These are phyloP conservation scores for Hygrocybe coccinea DNA, from an alignment of 768 basidiomycete species.

Conservation along the genomic window DNA sequence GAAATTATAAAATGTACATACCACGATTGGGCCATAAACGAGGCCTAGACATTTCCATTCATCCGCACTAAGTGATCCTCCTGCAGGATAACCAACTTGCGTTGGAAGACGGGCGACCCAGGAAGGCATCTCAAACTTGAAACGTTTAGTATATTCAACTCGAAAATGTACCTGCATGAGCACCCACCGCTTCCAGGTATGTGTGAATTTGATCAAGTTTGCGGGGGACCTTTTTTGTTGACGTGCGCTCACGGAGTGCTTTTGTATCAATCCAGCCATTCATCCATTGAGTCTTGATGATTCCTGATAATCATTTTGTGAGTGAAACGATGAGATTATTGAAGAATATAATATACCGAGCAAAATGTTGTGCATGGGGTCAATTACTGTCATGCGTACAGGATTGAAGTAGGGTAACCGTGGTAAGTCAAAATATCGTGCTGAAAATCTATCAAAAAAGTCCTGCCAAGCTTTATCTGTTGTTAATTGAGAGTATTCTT, in stretches of 20 bases:
- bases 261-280: constrained; percentile 19
- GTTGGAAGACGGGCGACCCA: constrained; percentile 16
- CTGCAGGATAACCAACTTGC: constrained; percentile 27
- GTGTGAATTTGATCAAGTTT: constrained; percentile 8
- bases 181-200: constrained; percentile 13
- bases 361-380: constrained; percentile 33
- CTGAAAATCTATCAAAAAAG: background rate
- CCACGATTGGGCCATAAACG: constrained; percentile 26
- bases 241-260: constrained; percentile 10
- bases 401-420: constrained; percentile 29
- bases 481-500: background rate
- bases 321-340: background rate
- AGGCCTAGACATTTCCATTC: constrained; percentile 29
- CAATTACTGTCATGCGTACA: constrained; percentile 23
- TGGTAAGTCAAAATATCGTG: constrained; percentile 15
- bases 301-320: constrained; percentile 12
- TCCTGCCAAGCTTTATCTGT: background rate
- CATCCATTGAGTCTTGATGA: constrained; percentile 25
- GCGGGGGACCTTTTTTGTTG: constrained; percentile 10
- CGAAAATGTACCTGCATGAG: background rate
- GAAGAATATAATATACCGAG: constrained; percentile 14
- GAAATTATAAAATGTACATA: constrained; percentile 12
- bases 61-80: constrained; percentile 33
- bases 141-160: background rate
- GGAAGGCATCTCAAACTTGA: constrained; percentile 1